These are phyloP conservation scores for Aureobasidium subglaciale DNA, from an alignment of 2,329 filamentous ascomycete genomes.

Conservation along the genomic window DNA sequence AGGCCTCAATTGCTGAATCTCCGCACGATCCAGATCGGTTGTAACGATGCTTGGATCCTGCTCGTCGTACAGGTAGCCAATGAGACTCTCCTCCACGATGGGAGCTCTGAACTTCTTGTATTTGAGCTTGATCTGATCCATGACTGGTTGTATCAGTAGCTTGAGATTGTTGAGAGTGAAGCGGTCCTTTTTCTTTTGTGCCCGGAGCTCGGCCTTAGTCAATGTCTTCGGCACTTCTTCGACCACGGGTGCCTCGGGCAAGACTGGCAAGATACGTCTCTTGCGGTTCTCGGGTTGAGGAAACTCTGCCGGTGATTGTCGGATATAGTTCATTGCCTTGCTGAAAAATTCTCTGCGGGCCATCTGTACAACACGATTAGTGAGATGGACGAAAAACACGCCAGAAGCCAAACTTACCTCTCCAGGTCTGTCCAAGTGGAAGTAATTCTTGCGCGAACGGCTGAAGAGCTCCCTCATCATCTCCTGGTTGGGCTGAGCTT, in stretches of 20 bases:
- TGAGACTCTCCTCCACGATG: conserved; percentile 64
- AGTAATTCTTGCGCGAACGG: conserved; percentile 72
- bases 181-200: conserved; percentile 72
- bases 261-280: conserved; percentile 69
- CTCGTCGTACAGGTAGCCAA: conserved; percentile 79
- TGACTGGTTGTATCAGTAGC: conserved; percentile 82
- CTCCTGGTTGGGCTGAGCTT: conserved; percentile 47
- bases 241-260: conserved; percentile 58
- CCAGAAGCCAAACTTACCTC: conserved; percentile 39
- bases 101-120: conserved; percentile 83
- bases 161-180: conserved; percentile 82
- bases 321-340: conserved; percentile 66
- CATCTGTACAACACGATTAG: conserved; percentile 27
- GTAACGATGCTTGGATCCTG: conserved; percentile 61
- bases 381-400: background rate
- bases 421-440: conserved; percentile 60
- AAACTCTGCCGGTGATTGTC: conserved; percentile 74
- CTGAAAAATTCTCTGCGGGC: conserved; percentile 74
- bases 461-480: conserved; percentile 77
- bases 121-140: conserved; percentile 90
- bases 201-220: conserved; percentile 73
- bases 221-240: conserved; percentile 51
- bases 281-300: conserved; percentile 82
- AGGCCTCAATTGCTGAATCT: conserved; percentile 57
- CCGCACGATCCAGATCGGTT: conserved; percentile 52